phyloP scores from a whole-genome alignment of 2,329 filamentous ascomycete genomes.

The Fusarium lateritium region DNA sequence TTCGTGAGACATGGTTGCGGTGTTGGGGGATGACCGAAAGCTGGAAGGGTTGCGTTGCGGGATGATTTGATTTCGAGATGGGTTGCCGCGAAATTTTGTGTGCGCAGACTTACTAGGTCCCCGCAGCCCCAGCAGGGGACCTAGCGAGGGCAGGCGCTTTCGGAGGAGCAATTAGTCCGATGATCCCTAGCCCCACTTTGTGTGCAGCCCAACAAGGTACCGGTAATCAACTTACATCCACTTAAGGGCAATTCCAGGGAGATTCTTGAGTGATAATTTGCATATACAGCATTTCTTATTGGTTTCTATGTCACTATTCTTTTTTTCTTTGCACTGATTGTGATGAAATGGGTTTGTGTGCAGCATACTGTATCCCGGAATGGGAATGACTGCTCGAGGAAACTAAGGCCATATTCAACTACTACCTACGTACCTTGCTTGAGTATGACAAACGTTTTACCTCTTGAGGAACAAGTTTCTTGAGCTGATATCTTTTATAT shows the following conservation, averaged over 20 bases:
- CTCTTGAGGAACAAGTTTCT: too few relatives aligned
- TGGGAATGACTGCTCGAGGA: too few relatives aligned
- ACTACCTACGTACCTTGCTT: too few relatives aligned
- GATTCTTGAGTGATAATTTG: neutral
- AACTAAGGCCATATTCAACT: too few relatives aligned
- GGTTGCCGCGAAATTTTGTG: constrained; percentile 58
- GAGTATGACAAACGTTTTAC: too few relatives aligned
- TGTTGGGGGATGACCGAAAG: constrained; percentile 53
- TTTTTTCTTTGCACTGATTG: too few relatives aligned
- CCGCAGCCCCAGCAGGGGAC: constrained; percentile 54
- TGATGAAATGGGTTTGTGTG: too few relatives aligned
- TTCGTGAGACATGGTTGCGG: constrained; percentile 80
- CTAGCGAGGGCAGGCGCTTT: constrained; percentile 19
- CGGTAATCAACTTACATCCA: constrained; percentile 3
- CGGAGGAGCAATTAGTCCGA: constrained; percentile 10
- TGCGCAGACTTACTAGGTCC: constrained; percentile 53
- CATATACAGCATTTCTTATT: neutral
- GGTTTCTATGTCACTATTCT: neutral
- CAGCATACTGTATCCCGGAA: too few relatives aligned
- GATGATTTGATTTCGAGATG: constrained; percentile 54
- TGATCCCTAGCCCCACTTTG: neutral
- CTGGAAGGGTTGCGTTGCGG: constrained; percentile 50
- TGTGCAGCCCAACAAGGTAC: constrained; percentile 23
- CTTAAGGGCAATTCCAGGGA: constrained; percentile 5
- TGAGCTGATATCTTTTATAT: too few relatives aligned